Conservation (phyloP, 176 grass and related monocot genomes). For the Pharus latifolius region DNA sequence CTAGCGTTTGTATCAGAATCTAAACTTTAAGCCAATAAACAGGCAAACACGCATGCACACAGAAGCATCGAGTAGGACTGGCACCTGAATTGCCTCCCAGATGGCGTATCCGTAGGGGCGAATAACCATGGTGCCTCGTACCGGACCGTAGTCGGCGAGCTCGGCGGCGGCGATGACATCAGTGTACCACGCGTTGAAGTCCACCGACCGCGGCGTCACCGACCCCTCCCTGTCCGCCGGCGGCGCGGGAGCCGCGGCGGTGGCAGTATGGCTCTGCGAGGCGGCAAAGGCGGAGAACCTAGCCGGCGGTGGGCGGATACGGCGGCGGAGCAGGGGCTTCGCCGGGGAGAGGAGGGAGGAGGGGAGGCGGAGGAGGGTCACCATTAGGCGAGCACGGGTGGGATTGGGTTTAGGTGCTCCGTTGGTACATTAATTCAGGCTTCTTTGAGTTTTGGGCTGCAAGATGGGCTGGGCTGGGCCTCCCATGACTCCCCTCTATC, state of each 20-base stretch:
- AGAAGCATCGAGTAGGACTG: background rate
- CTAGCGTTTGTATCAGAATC: background rate
- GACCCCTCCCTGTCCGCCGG: conserved; percentile 55
- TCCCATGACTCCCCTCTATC: too few relatives aligned
- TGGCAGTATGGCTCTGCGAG: conserved; percentile 20
- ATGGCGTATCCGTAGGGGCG: conserved; percentile 96
- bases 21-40: background rate
- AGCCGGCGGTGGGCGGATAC: background rate
- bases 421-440: too few relatives aligned
- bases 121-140: conserved; percentile 94
- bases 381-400: conserved; percentile 34
- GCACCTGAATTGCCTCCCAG: conserved; percentile 91
- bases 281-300: conserved; percentile 22
- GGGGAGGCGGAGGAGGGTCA: conserved; percentile 63
- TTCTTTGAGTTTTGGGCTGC: background rate
- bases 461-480: background rate
- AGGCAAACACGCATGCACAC: background rate
- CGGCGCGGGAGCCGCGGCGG: conserved; percentile 25
- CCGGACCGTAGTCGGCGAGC: conserved; percentile 94
- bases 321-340: conserved; percentile 28
- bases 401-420: conserved; percentile 15
- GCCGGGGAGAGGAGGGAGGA: conserved; percentile 44
- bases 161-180: conserved; percentile 85
- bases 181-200: conserved; percentile 95
- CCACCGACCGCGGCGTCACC: conserved; percentile 72